These are phyloP conservation scores for Manihot esculenta DNA, from an alignment of 441 rosid genomes.

Conservation along the genomic window DNA sequence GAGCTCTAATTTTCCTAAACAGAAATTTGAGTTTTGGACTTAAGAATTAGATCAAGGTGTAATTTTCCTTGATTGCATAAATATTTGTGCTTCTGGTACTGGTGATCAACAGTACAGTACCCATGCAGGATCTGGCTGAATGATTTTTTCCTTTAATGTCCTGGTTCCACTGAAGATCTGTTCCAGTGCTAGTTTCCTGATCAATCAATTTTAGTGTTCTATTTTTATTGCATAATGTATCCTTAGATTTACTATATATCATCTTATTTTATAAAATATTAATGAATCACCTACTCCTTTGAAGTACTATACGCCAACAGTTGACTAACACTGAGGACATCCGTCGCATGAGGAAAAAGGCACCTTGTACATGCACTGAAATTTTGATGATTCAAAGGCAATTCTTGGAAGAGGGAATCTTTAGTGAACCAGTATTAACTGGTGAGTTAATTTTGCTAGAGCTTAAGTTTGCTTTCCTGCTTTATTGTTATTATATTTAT, in stretches of 20 bases:
- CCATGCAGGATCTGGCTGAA: neutral
- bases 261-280: slow-evolving; percentile 19
- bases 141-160: neutral
- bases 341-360: slow-evolving; percentile 94
- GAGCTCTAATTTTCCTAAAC: too few relatives aligned
- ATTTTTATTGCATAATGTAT: neutral
- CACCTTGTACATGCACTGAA: slow-evolving; percentile 95
- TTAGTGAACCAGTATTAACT: slow-evolving; percentile 56
- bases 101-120: neutral
- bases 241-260: neutral
- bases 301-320: slow-evolving; percentile 85
- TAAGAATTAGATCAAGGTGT: too few relatives aligned
- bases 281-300: slow-evolving; percentile 33
- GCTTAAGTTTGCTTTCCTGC: neutral
- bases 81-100: slow-evolving; percentile 14
- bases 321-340: slow-evolving; percentile 83
- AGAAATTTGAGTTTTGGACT: too few relatives aligned
- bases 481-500: neutral
- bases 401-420: slow-evolving; percentile 72
- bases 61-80: too few relatives aligned
- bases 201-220: neutral
- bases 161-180: neutral
- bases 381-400: slow-evolving; percentile 81
- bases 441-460: slow-evolving; percentile 54
- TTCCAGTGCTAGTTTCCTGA: neutral